Evolutionary conservation across 768 basidiomycete species (phyloP).

Genomic region (Hericium rajendrae): DNA sequence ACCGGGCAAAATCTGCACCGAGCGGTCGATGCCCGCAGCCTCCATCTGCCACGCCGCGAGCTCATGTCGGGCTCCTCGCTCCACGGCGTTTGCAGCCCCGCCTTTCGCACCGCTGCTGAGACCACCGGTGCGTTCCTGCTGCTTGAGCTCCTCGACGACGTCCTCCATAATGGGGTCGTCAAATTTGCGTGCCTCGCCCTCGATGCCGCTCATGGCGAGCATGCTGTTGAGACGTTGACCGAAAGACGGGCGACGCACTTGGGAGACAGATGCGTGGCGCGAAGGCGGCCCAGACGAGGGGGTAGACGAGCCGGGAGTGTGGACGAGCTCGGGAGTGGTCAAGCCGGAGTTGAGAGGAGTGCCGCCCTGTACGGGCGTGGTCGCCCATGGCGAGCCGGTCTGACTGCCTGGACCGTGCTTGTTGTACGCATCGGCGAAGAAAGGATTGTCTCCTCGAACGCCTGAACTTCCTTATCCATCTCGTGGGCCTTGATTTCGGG

Average conservation of each 20-base stretch:
- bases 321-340: not conserved
- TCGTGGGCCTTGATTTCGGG: constrained; percentile 46
- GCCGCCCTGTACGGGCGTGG: constrained; percentile 4
- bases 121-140: not conserved
- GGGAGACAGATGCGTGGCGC: constrained; percentile 3
- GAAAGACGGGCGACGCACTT: not conserved
- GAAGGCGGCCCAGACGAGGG: constrained; percentile 36
- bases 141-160: constrained; percentile 11
- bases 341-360: constrained; percentile 25
- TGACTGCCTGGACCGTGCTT: constrained; percentile 26
- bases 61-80: constrained; percentile 11
- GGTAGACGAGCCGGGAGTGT: constrained; percentile 27
- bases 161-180: not conserved
- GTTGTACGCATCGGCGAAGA: constrained; percentile 51
- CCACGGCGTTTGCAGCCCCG: not conserved
- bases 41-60: constrained; percentile 47
- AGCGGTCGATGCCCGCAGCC: constrained; percentile 45
- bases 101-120: not conserved
- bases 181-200: not conserved
- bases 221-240: not conserved
- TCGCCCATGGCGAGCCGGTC: constrained; percentile 22
- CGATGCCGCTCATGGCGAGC: not conserved
- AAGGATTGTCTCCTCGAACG: constrained; percentile 57
- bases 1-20: constrained; percentile 64
- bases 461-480: constrained; percentile 46